Conservation (phyloP, 257 asterid species). For the Coffea eugenioides region DNA sequence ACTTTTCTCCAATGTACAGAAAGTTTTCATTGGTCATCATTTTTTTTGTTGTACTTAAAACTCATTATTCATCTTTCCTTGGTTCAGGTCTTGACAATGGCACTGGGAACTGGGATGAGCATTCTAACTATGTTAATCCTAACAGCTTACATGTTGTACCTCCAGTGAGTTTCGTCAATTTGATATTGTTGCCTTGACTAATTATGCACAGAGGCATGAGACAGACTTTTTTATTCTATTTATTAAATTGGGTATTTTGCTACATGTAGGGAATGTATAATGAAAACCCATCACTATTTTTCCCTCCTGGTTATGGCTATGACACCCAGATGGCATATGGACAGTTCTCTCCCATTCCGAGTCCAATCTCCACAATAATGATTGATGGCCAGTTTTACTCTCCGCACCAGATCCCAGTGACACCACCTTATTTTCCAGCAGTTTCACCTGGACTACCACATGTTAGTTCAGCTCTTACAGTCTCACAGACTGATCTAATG, state of each 20-base stretch:
- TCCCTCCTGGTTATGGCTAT: slow-evolving; percentile 81
- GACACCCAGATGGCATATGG: slow-evolving; percentile 94
- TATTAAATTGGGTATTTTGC: slow-evolving; percentile 15
- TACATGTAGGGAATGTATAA: slow-evolving; percentile 81
- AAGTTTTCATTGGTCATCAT: not conserved
- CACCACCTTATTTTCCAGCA: slow-evolving; percentile 73
- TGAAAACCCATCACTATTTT: slow-evolving; percentile 69
- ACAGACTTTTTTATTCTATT: not conserved
- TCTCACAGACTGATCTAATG: slow-evolving; percentile 71
- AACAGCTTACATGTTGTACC: slow-evolving; percentile 51
- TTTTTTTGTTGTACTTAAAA: too few relatives aligned
- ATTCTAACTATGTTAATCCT: slow-evolving; percentile 67
- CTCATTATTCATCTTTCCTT: slow-evolving; percentile 15
- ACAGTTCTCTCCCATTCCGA: slow-evolving; percentile 86
- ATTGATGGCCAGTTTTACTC: slow-evolving; percentile 93
- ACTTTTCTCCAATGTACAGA: not conserved
- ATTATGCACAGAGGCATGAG: not conserved
- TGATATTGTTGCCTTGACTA: not conserved
- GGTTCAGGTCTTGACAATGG: slow-evolving; percentile 79
- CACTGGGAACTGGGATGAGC: slow-evolving; percentile 75
- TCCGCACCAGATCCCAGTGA: slow-evolving; percentile 78
- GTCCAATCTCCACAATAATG: slow-evolving; percentile 86
- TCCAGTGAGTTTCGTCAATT: slow-evolving; percentile 53
- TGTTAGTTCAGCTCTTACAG: slow-evolving; percentile 59
- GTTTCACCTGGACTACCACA: slow-evolving; percentile 90